Percentiles rank a stretch among this genome's conserved stretches.
Evolutionary conservation across 305 asterid species (phyloP).

Genomic region (Fraxinus dipetala): DNA sequence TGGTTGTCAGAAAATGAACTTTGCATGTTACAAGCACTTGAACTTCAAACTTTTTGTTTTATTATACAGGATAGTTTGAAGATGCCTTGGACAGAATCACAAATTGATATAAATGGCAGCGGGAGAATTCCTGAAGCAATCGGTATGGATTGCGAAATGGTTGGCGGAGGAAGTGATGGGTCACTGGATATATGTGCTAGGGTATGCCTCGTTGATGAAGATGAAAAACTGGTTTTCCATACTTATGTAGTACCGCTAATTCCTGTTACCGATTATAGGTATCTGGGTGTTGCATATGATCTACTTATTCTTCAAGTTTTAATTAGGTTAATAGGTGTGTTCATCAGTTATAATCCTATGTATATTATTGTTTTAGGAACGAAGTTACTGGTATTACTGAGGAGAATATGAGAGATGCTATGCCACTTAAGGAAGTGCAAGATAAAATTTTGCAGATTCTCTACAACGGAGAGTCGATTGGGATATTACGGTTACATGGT

Average conservation of each 20-base stretch:
- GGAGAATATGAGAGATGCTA: constrained; percentile 46
- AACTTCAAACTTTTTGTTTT: neutral
- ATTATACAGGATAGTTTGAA: constrained; percentile 32
- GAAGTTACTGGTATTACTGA: constrained; percentile 50
- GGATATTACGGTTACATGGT: constrained; percentile 35
- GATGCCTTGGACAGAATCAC: constrained; percentile 26
- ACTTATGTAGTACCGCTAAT: constrained; percentile 44
- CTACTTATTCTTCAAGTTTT: neutral
- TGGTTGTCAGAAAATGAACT: neutral
- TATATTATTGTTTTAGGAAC: constrained; percentile 30
- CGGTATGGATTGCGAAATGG: constrained; percentile 55
- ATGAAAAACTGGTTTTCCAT: constrained; percentile 43
- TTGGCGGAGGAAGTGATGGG: constrained; percentile 57
- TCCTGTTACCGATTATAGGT: constrained; percentile 50
- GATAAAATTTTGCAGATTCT: constrained; percentile 41
- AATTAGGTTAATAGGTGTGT: neutral
- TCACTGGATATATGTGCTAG: constrained; percentile 51
- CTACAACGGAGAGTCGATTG: constrained; percentile 44
- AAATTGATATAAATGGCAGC: constrained; percentile 18
- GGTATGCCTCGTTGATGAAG: constrained; percentile 52
- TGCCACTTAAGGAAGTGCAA: constrained; percentile 46
- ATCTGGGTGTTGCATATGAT: neutral
- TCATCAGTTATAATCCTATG: neutral
- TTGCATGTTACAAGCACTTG: neutral
- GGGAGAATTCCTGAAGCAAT: constrained; percentile 32